Conservation (phyloP, 139 green algal genomes). For the Volvox reticuliferus region DNA sequence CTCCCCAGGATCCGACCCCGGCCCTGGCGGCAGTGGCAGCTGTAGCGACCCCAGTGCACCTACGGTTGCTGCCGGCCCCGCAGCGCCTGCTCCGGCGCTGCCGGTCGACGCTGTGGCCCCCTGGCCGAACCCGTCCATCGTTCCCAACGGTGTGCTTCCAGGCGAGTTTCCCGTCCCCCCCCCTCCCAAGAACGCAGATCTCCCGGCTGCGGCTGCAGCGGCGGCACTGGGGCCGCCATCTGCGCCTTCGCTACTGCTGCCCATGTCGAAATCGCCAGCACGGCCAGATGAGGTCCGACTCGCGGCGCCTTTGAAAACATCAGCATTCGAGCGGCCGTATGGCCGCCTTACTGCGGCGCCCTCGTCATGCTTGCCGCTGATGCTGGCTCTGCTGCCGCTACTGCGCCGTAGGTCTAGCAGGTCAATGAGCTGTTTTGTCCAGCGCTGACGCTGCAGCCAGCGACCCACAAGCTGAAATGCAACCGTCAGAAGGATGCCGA, state of each 20-base stretch:
- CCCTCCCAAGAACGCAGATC: not conserved
- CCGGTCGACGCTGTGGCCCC: not conserved
- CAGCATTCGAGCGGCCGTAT: not conserved
- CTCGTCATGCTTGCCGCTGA: not conserved
- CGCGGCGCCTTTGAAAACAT: not conserved
- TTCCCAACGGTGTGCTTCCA: not conserved
- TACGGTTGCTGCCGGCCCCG: not conserved
- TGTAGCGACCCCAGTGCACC: not conserved
- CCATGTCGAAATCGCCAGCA: not conserved
- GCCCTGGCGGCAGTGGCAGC: not conserved
- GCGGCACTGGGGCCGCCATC: not conserved
- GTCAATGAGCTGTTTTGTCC: slow-evolving; percentile 35
- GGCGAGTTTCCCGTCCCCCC: not conserved
- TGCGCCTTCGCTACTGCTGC: not conserved
- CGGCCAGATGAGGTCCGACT: not conserved
- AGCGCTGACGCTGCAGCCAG: slow-evolving; percentile 44
- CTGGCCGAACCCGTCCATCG: not conserved
- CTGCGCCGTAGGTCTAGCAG: slow-evolving; percentile 4
- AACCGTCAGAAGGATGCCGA: slow-evolving; percentile 49
- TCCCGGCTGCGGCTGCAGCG: not conserved
- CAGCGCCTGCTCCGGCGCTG: not conserved
- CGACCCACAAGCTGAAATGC: slow-evolving; percentile 30
- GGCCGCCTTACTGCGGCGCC: not conserved
- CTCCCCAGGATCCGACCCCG: slow-evolving; percentile 70
- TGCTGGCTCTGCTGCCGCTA: slow-evolving; percentile 22